Conservation (phyloP, 305 asterid species). For the Solanum hybrid region DNA sequence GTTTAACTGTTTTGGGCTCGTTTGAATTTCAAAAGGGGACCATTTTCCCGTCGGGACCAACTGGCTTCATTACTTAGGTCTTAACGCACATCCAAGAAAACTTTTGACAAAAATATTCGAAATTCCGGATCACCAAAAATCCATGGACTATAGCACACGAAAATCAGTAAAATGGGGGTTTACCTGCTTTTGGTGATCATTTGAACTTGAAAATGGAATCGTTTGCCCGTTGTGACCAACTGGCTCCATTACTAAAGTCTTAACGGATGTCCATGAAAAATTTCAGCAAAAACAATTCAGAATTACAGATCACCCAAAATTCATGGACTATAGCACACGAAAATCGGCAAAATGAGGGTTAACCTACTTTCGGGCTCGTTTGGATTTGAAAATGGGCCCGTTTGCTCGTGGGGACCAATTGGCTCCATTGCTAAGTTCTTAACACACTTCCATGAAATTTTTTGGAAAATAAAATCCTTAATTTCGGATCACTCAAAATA, state of each 20-base stretch:
- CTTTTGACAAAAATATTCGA: too few relatives aligned
- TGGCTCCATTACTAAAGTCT: neutral
- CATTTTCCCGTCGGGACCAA: neutral
- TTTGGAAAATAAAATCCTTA: too few relatives aligned
- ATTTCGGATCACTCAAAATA: neutral
- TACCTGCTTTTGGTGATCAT: too few relatives aligned
- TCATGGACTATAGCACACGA: neutral
- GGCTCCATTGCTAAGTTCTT: neutral
- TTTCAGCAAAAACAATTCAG: too few relatives aligned
- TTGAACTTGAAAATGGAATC: too few relatives aligned
- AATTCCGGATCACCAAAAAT: too few relatives aligned
- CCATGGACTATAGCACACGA: too few relatives aligned
- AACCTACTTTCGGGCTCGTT: neutral
- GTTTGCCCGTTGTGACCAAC: neutral
- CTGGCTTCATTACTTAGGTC: too few relatives aligned
- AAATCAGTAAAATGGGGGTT: too few relatives aligned
- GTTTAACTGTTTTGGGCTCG: neutral
- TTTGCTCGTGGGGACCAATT: neutral
- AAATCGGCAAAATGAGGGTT: too few relatives aligned
- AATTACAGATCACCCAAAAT: neutral
- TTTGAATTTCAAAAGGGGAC: neutral
- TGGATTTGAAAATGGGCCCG: neutral
- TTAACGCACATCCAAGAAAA: too few relatives aligned
- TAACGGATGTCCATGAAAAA: too few relatives aligned
- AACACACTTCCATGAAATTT: neutral